Percentiles rank a stretch among this genome's conserved stretches.
phyloP scores from a whole-genome alignment of 2,329 filamentous ascomycete genomes.

The Aspergillus glaucus region DNA sequence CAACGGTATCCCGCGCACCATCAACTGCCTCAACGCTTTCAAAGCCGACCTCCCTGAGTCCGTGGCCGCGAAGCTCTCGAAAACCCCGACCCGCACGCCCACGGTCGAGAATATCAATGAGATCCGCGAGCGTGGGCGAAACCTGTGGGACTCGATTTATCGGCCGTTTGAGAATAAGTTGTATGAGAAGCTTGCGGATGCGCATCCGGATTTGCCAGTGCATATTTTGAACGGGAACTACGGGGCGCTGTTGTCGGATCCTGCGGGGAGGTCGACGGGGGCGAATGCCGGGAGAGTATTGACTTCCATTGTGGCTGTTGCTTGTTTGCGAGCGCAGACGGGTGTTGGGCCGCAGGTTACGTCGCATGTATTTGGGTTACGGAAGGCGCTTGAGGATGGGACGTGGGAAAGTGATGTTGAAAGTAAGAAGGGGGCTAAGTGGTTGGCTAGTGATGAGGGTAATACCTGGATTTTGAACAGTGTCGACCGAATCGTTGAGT shows the following conservation, averaged over 20 bases:
- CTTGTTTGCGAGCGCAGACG: slow-evolving; percentile 70
- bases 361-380: slow-evolving; percentile 72
- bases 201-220: slow-evolving; percentile 75
- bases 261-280: slow-evolving; percentile 42
- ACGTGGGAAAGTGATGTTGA: slow-evolving; percentile 46
- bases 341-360: slow-evolving; percentile 77
- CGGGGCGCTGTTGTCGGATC: slow-evolving; percentile 65
- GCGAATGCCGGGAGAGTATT: slow-evolving; percentile 61
- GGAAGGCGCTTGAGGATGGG: slow-evolving; percentile 69
- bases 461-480: slow-evolving; percentile 57
- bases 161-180: slow-evolving; percentile 67
- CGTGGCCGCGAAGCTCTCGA: slow-evolving; percentile 51
- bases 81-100: slow-evolving; percentile 50
- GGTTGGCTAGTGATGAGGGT: slow-evolving; percentile 61
- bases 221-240: slow-evolving; percentile 73
- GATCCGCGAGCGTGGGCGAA: slow-evolving; percentile 54
- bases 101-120: slow-evolving; percentile 49
- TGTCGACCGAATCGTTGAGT: slow-evolving; percentile 55
- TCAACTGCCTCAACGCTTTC: slow-evolving; percentile 74
- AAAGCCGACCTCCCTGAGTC: slow-evolving; percentile 54
- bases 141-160: slow-evolving; percentile 72
- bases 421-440: slow-evolving; percentile 49
- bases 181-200: slow-evolving; percentile 61
- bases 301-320: slow-evolving; percentile 66
- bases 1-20: slow-evolving; percentile 65